Base-by-base conservation (phyloP, 2,329 filamentous ascomycete species). In the Microcyclospora pomicola region DNA sequence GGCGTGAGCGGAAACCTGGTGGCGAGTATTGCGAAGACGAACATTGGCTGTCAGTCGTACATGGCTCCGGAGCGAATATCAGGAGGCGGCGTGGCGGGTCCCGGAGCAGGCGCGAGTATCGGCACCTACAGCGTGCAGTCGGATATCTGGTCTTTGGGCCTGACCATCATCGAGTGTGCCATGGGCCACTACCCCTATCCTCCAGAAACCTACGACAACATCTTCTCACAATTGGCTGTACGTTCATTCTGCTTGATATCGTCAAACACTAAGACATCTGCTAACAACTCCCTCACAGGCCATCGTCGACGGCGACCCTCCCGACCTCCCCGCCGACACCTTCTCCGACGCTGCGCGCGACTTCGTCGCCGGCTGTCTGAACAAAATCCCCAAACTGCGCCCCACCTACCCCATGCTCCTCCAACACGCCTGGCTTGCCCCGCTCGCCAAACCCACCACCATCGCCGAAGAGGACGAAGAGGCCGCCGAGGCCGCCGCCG, bases 41-140 rank as follows among this genome's bases (percentile, higher is more conserved):
- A 98, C 58, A 98, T 98, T 53, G 91, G 91, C 30, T 98, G 91
- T 55, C 91, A 98, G 63, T 95, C 87, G 56, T 98, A 98, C 64
- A 98, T 98, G 91, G 91, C 91, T 0, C 91, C 91, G 0, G 91
- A 98, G 61, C 71, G 91, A 47, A 98, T 98, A 52, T 85, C 85
- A 7, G 85, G 84, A 35, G 86, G 87, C 40, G 81, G 81, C 15
- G 76, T 86, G 53, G 76, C 82, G 41, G 73, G 80, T 44, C 71
- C 75, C 3, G 80, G 80, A 16, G 69, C 77, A 13, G 74, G 77
- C 41, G 72, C 73, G 39, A 69, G 74, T 5, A 80, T 80, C 42
- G 88, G 88, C 40, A 93, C 88, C 2, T 98, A 98, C 62, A 93
- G 84, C 58, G 91, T 98, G 30, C 91, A 96, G 62, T 94, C 85